These are phyloP conservation scores for Thuidium tamariscinum DNA, from an alignment of 225 moss, liverwort and hornwort species.

Conservation along the genomic window DNA sequence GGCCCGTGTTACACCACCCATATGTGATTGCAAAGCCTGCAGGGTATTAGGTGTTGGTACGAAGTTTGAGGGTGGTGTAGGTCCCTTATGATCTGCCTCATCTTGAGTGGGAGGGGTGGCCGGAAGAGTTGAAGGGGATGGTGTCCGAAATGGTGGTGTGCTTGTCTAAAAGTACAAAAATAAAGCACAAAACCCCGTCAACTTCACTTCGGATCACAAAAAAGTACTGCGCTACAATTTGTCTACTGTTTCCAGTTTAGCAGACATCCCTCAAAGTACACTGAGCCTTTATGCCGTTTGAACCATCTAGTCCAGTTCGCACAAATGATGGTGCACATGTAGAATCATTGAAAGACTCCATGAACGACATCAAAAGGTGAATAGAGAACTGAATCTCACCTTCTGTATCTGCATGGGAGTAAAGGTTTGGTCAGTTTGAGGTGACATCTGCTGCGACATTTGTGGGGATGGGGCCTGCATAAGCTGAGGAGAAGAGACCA, in stretches of 20 bases:
- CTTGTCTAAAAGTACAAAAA: constrained; percentile 40
- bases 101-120: constrained; percentile 70
- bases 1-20: constrained; percentile 43
- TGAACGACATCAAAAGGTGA: not conserved
- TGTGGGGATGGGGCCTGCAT: constrained; percentile 86
- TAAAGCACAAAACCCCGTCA: not conserved
- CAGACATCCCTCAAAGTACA: not conserved
- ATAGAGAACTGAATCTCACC: constrained; percentile 14
- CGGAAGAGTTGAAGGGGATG: constrained; percentile 78
- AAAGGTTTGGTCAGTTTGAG: constrained; percentile 74
- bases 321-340: not conserved
- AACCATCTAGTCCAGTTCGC: not conserved
- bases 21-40: constrained; percentile 53
- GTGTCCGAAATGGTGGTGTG: constrained; percentile 88
- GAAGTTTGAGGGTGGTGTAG: constrained; percentile 34
- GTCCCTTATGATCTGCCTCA: constrained; percentile 62
- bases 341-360: not conserved
- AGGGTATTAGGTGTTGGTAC: constrained; percentile 47
- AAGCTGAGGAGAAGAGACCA: constrained; percentile 87
- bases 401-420: constrained; percentile 63
- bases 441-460: constrained; percentile 82
- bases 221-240: not conserved
- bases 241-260: not conserved
- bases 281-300: not conserved
- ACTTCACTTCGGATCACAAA: not conserved